phyloP scores from a whole-genome alignment of 1,284 basidiomycete species.

The Wolfiporia cocos region DNA sequence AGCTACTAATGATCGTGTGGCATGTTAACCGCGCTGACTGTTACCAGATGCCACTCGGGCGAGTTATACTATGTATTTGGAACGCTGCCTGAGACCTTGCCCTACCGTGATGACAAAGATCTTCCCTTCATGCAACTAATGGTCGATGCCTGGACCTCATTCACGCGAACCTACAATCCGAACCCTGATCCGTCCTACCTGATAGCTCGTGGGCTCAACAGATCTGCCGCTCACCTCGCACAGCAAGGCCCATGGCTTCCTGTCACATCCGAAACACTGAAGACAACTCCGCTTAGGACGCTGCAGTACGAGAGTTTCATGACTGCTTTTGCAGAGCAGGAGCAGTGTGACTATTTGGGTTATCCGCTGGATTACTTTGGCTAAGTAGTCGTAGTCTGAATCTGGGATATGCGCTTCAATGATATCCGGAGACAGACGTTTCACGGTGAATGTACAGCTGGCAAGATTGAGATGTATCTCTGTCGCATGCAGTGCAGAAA shows the following conservation, averaged over 20 bases:
- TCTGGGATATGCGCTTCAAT: too few relatives aligned
- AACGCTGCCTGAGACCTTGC: slow-evolving; percentile 26
- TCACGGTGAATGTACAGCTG: too few relatives aligned
- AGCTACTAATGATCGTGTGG: too few relatives aligned
- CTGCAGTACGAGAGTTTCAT: slow-evolving; percentile 23
- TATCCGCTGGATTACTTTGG: too few relatives aligned
- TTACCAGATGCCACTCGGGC: slow-evolving; percentile 35
- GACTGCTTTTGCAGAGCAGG: slow-evolving; percentile 19
- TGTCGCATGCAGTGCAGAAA: too few relatives aligned
- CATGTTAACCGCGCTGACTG: too few relatives aligned
- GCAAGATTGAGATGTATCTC: too few relatives aligned
- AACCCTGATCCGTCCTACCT: slow-evolving; percentile 33
- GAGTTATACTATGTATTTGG: slow-evolving; percentile 35
- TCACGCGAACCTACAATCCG: slow-evolving; percentile 34
- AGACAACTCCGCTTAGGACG: slow-evolving; percentile 16
- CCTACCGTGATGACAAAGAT: slow-evolving; percentile 33
- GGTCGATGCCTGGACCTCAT: slow-evolving; percentile 33
- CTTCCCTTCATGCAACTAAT: slow-evolving; percentile 31
- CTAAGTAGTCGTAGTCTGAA: too few relatives aligned
- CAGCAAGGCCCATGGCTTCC: slow-evolving; percentile 18
- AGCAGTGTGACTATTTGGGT: slow-evolving; percentile 23
- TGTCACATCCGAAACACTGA: slow-evolving; percentile 18
- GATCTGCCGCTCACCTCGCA: slow-evolving; percentile 16
- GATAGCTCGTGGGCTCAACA: slow-evolving; percentile 24
- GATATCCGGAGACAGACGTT: too few relatives aligned